Conservation (phyloP, 1,284 basidiomycete species). For the Clitocybe nebularis region DNA sequence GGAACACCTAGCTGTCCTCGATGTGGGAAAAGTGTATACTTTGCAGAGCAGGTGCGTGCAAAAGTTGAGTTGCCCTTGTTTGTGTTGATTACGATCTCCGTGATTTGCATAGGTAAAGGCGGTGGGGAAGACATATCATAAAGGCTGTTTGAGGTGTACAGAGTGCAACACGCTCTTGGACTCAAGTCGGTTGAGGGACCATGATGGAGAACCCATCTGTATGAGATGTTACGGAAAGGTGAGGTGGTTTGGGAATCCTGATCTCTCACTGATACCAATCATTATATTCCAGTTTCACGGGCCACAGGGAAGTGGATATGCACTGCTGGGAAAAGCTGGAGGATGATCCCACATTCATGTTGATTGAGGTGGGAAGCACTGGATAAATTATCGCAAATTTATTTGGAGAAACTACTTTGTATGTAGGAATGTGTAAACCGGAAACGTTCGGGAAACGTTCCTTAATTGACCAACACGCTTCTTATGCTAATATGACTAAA, state of each 20-base stretch:
- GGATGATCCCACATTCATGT: slow-evolving; percentile 20
- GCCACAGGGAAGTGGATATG: slow-evolving; percentile 70
- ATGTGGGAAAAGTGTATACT: slow-evolving; percentile 36
- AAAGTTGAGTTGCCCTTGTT: slow-evolving; percentile 2
- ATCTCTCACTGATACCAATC: slow-evolving; percentile 6
- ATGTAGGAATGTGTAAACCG: too few species aligned
- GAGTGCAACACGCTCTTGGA: slow-evolving; percentile 65
- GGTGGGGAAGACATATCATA: slow-evolving; percentile 72
- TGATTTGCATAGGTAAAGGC: slow-evolving; percentile 64
- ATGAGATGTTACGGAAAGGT: slow-evolving; percentile 72
- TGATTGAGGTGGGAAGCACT: neutral
- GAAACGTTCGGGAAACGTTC: too few species aligned
- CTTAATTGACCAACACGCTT: neutral
- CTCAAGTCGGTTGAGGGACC: slow-evolving; percentile 66
- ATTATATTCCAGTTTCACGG: slow-evolving; percentile 49
- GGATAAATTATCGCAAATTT: neutral
- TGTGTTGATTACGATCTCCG: neutral
- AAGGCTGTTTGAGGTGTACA: slow-evolving; percentile 67
- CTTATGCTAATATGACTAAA: slow-evolving; percentile 33
- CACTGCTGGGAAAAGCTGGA: slow-evolving; percentile 59
- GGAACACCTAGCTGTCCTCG: slow-evolving; percentile 32
- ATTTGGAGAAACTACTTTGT: neutral
- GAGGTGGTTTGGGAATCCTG: slow-evolving; percentile 14
- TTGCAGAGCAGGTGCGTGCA: slow-evolving; percentile 34
- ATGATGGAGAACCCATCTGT: slow-evolving; percentile 68